Evolutionary conservation across 2,329 filamentous ascomycete genomes (phyloP).

Genomic region (Furcasterigmium furcatum): DNA sequence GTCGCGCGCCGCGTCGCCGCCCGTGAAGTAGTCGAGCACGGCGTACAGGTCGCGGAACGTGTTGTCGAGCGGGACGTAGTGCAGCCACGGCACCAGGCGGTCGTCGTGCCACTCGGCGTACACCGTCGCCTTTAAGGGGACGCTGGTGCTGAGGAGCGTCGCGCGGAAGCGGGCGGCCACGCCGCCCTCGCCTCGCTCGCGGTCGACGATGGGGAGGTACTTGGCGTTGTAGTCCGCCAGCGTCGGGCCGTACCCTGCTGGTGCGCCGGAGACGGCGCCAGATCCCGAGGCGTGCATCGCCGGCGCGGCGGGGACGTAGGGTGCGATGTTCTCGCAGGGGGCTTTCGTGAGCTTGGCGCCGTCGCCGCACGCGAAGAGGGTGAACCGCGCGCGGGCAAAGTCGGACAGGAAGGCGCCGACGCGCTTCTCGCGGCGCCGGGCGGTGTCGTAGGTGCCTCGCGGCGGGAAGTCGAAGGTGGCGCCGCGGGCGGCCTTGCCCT

Average conservation of each 20-base stretch:
- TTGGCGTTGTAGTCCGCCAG: slow-evolving; percentile 51
- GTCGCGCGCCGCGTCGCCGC: slow-evolving; percentile 27
- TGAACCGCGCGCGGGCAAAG: slow-evolving; percentile 22
- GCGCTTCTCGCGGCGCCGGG: slow-evolving; percentile 20
- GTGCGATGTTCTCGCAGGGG: slow-evolving; percentile 18
- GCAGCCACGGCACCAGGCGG: slow-evolving; percentile 65
- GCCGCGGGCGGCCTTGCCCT: slow-evolving; percentile 30
- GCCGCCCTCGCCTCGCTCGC: slow-evolving; percentile 44
- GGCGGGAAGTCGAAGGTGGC: slow-evolving; percentile 48
- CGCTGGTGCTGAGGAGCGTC: slow-evolving; percentile 51
- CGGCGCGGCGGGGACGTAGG: slow-evolving; percentile 16
- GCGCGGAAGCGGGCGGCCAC: slow-evolving; percentile 46
- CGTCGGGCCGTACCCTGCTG: slow-evolving; percentile 31
- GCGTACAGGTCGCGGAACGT: slow-evolving; percentile 64
- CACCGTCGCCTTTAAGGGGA: slow-evolving; percentile 59
- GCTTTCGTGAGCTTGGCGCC: too few relatives aligned
- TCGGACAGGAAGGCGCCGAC: slow-evolving; percentile 20
- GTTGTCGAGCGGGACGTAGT: slow-evolving; percentile 71
- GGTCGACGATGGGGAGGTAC: slow-evolving; percentile 60
- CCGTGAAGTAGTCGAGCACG: slow-evolving; percentile 63
- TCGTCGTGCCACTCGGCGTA: slow-evolving; percentile 64
- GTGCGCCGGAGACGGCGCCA: slow-evolving; percentile 24
- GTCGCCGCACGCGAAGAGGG: slow-evolving; percentile 23
- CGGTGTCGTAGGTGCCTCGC: slow-evolving; percentile 32
- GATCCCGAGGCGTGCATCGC: slow-evolving; percentile 9